Base-by-base conservation (phyloP, 139 green algal genomes). In the Nannochloris sp. region DNA sequence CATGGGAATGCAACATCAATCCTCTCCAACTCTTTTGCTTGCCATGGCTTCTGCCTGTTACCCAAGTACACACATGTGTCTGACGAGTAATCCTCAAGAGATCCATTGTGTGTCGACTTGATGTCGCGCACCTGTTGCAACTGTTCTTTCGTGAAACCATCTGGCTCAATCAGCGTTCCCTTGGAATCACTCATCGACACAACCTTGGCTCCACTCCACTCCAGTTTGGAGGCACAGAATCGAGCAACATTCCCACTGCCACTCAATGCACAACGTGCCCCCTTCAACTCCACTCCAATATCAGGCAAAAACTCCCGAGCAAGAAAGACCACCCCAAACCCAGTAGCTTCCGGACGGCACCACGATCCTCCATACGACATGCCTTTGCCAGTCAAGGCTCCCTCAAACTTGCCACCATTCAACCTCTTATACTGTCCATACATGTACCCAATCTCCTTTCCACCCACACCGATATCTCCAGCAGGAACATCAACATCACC, bases 351-450 rank as follows among this genome's bases (percentile, higher is more conserved):
- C 1, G 87, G 85, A 23, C 87, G 75, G 53, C 93, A 86, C 25
- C 82, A 66, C 46, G 71, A 85, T 66, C 87, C 87, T 6, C 87
- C 87, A 60, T 74, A 93, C 16, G 67, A 56, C 68, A 87, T 59
- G 16, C 66, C 71, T 67, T 93, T 93, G 60, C 86, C 86, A 14
- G 86, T 93, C 23, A 94, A 76, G 2, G 85, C 68, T 5, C 80
- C 80, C 0, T 57, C 66, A 65, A 75, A 88, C 18, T 79, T 37
- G 34, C 46, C 18, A 25, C 79, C 81, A 10, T 46, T 64, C 48
- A 95, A 72, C 48, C 85, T 74, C 75, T 91, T 91, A 79, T 90
- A 95, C 73, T 95, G 87, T 4, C 87, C 87, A 66, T 81, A 93
- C 72, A 95, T 59, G 72, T 78, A 95, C 15, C 87, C 87, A 48